Percentiles rank a stretch among this genome's conserved stretches.
Conservation (phyloP, 2,329 filamentous ascomycete genomes). For the Diplodia intermedia region DNA sequence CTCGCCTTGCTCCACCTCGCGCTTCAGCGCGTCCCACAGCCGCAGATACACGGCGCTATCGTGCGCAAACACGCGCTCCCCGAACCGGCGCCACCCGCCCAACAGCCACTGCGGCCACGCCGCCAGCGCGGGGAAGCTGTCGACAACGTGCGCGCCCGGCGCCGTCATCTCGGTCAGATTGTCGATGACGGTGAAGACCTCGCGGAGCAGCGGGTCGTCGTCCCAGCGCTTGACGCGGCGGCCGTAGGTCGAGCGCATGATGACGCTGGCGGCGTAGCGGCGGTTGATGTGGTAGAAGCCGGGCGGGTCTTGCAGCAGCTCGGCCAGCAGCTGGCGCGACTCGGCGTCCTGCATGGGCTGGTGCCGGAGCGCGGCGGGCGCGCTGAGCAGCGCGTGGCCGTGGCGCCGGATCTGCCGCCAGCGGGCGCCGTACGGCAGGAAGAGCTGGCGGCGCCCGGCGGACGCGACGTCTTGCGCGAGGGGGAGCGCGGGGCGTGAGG, state of each 20-base stretch:
- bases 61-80: constrained; percentile 47
- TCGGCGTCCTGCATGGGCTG: constrained; percentile 56
- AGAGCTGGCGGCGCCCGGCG: constrained; percentile 51
- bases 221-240: constrained; percentile 42
- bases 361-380: constrained; percentile 49
- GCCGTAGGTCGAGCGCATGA: constrained; percentile 49
- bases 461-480: constrained; percentile 50
- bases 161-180: constrained; percentile 42
- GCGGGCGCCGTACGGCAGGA: constrained; percentile 50
- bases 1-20: constrained; percentile 46
- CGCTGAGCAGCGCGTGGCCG: constrained; percentile 49
- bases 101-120: constrained; percentile 43
- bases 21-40: constrained; percentile 44
- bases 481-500: constrained; percentile 49
- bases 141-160: constrained; percentile 43
- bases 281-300: constrained; percentile 35
- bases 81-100: constrained; percentile 42
- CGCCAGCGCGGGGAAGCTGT: constrained; percentile 42
- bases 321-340: constrained; percentile 53
- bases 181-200: constrained; percentile 39
- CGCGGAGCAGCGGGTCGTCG: constrained; percentile 34
- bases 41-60: constrained; percentile 48
- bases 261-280: constrained; percentile 44
- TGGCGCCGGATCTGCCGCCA: constrained; percentile 52
- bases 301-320: constrained; percentile 47